A percentile compares a stretch with the other conserved stretches of the same genome.
These are phyloP conservation scores for Eucalyptus marginata DNA, from an alignment of 345 rosid genomes.

Conservation along the genomic window DNA sequence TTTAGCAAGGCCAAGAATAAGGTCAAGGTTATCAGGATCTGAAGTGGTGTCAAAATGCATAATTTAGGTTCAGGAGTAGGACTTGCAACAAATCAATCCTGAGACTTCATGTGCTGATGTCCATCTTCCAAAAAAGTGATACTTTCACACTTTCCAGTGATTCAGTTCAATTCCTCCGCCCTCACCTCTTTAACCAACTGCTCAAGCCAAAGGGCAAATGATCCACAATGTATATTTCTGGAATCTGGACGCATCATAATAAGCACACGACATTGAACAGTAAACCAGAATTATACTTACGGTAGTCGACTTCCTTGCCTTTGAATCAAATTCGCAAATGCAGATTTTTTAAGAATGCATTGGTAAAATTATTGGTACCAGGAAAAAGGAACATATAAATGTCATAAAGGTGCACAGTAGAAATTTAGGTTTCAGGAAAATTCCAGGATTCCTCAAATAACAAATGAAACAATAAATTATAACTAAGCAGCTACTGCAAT, in stretches of 20 bases:
- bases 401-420: not conserved
- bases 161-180: not conserved
- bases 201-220: not conserved
- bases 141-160: not conserved
- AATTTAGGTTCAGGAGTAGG: not conserved
- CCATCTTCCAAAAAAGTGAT: not conserved
- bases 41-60: not conserved
- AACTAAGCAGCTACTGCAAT: too few relatives aligned
- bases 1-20: not conserved
- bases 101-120: not conserved
- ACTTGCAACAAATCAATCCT: not conserved
- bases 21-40: not conserved
- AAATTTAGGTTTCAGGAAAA: not conserved
- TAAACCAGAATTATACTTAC: not conserved
- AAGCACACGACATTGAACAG: not conserved
- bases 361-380: not conserved
- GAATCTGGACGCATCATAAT: not conserved
- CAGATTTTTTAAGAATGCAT: not conserved
- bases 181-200: not conserved
- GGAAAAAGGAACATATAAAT: not conserved
- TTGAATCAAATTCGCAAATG: not conserved
- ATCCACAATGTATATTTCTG: not conserved
- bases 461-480: too few relatives aligned
- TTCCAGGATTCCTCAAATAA: too few relatives aligned
- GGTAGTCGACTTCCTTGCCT: not conserved